Evolutionary conservation across 2,329 filamentous ascomycete genomes (phyloP).

Genomic region (Achaetomium macrosporum): DNA sequence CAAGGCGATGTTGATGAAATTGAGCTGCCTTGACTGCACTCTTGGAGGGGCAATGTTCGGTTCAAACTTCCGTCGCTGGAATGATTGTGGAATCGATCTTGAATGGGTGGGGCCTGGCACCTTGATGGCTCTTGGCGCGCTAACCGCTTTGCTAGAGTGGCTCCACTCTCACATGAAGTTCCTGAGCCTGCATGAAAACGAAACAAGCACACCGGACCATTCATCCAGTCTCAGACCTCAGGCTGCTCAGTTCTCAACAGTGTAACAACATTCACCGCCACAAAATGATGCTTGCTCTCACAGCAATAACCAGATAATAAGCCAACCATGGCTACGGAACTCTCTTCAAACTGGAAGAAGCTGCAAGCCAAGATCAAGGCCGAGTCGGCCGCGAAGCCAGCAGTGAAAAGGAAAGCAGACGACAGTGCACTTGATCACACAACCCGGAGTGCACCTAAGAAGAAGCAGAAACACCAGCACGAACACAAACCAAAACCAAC

Average conservation of each 20-base stretch:
- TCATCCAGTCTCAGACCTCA: no score
- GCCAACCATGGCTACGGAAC: conserved; percentile 38
- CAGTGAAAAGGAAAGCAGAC: conserved; percentile 33
- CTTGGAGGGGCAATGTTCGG: background rate
- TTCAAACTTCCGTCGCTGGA: background rate
- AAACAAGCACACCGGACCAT: no score
- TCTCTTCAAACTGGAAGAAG: conserved; percentile 74
- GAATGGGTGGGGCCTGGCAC: background rate
- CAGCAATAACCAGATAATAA: background rate
- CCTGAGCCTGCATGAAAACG: no score
- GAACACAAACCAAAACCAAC: background rate
- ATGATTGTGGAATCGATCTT: no score
- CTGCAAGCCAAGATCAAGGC: conserved; percentile 58
- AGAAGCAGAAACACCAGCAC: conserved; percentile 8
- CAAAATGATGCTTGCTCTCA: background rate
- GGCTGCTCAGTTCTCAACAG: no score
- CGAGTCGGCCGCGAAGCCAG: conserved; percentile 33
- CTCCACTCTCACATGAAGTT: conserved; percentile 1
- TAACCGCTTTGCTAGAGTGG: background rate
- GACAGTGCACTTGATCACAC: conserved; percentile 27
- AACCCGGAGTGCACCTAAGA: conserved; percentile 4
- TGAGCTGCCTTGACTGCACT: background rate
- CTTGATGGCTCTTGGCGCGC: conserved; percentile 2
- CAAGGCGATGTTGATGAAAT: conserved; percentile 18
- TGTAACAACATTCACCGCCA: background rate